Evolutionary conservation across 2,329 filamentous ascomycete species (phyloP).

Genomic region (Pseudocercospora macadamiae): DNA sequence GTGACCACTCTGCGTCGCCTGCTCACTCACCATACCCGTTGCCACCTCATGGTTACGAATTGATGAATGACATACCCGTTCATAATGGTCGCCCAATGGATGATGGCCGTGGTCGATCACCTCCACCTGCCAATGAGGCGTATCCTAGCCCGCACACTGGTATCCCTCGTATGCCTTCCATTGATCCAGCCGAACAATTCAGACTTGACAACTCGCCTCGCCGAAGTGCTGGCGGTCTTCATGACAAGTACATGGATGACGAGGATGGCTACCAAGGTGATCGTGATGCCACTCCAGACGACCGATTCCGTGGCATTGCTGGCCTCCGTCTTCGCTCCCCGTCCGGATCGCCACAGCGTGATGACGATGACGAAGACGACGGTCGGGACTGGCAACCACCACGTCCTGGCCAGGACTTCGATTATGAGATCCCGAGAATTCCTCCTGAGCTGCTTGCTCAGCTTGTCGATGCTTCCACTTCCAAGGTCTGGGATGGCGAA

Average conservation of each 20-base stretch:
- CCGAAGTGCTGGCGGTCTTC: conserved; percentile 11
- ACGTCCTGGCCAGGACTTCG: conserved; percentile 8
- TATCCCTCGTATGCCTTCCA: conserved; percentile 10
- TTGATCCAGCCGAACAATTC: conserved; percentile 4
- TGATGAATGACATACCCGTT: conserved; percentile 3
- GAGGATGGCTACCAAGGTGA: conserved; percentile 9
- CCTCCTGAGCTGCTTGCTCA: conserved; percentile 15
- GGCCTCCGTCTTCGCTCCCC: neutral
- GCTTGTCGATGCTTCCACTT: conserved; percentile 9
- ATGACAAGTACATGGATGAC: conserved; percentile 17
- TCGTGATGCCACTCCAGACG: neutral
- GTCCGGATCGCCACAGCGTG: neutral
- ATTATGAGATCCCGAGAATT: conserved; percentile 18
- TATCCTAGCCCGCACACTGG: conserved; percentile 10
- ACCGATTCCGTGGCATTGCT: neutral
- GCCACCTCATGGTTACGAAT: conserved; percentile 10
- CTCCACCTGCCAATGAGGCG: conserved; percentile 6
- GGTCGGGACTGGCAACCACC: conserved; percentile 12
- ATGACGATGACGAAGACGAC: neutral
- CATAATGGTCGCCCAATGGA: neutral
- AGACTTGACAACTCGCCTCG: conserved; percentile 1
- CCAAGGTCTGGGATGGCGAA: neutral
- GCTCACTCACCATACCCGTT: conserved; percentile 16
- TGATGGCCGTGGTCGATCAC: conserved; percentile 14
- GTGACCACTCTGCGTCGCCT: conserved; percentile 1